Percentiles rank a stretch among this genome's conserved stretches.
These are phyloP conservation scores for Zymoseptoria crescenta DNA, from an alignment of 2,329 filamentous ascomycete species.

Conservation along the genomic window DNA sequence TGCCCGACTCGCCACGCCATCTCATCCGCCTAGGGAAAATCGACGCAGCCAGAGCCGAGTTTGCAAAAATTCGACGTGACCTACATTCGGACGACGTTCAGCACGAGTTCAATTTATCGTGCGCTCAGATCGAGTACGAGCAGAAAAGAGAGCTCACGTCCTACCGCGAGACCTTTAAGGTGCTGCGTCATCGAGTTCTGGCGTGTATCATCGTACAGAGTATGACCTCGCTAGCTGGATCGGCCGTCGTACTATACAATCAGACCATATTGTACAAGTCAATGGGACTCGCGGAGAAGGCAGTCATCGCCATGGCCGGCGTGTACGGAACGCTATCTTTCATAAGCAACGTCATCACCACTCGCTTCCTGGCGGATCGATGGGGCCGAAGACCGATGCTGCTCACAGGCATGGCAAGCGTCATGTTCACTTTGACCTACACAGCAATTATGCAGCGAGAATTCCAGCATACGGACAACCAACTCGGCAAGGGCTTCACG, in stretches of 20 bases:
- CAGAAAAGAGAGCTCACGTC: constrained; percentile 49
- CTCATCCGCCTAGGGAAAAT: constrained; percentile 44
- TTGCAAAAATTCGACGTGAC: constrained; percentile 42
- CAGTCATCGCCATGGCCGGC: constrained; percentile 47
- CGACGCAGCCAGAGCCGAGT: constrained; percentile 43
- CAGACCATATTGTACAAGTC: constrained; percentile 48
- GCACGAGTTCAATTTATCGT: constrained; percentile 49
- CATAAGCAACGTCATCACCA: constrained; percentile 44
- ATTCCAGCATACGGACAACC: constrained; percentile 50
- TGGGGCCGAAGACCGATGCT: constrained; percentile 56
- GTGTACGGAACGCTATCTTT: constrained; percentile 50
- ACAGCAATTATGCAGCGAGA: constrained; percentile 51
- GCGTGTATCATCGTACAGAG: constrained; percentile 51
- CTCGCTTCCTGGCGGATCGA: constrained; percentile 47
- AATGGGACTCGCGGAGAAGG: constrained; percentile 43
- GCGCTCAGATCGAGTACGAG: constrained; percentile 44
- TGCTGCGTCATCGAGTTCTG: constrained; percentile 46
- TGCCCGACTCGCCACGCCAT: constrained; percentile 50
- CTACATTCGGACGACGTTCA: constrained; percentile 38
- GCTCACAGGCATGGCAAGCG: constrained; percentile 43
- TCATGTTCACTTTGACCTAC: constrained; percentile 52
- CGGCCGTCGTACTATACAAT: constrained; percentile 47
- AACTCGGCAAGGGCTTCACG: constrained; percentile 51
- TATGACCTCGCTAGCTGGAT: constrained; percentile 50
- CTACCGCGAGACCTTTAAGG: constrained; percentile 44